Evolutionary conservation across 805 yeast species (phyloP), one percentile per base, ranked within the genome.

Genomic region (Suhomyces sp.): DNA sequence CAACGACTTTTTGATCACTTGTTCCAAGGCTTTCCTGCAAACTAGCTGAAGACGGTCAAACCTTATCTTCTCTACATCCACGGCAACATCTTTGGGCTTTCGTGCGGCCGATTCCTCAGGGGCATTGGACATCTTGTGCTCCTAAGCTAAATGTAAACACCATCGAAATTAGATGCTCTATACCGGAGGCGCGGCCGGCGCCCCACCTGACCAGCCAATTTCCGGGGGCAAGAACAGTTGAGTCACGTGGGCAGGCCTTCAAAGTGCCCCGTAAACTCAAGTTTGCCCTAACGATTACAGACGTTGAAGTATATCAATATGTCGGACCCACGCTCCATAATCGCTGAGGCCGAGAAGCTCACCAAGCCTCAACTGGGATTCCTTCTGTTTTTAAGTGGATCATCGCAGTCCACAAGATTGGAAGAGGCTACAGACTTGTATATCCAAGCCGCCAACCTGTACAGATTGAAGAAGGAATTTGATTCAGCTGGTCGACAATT

Each of bases 391-490:
- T 62, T 87, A 19, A 79, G 90, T 49, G 87, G 93, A 3, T 79
- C 86, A 1, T 78, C 86, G 8, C 77, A 79, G 31, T 72, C 84
- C 3, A 78, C 80, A 55, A 80, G 89, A 55, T 81, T 75, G 49
- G 99, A 94, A 65, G 99, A 94, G 57, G 98, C 99, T 3, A 86
- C 92, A 3, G 99, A 94, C 57, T 71, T 89, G 25, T 93, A 85
- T 65, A 77, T 86, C 20, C 96, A 92, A 68, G 99, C 99, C 2
- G 99, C 96, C n/a, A 94, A 93, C 63, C 79, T 83, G 25, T 94
- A 84, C 74, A 81, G 92, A 55, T 71, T 94, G 52, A 84, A 82
- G 59, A 89, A 88, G 62, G 87, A 90, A 63, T 80, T 81, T 57
- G 71, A 76, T 19, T 73, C 78, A 49, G 97, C 98, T 0, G 98